Percentiles rank a stretch among this genome's conserved stretches.
Conservation (phyloP, 208 protist genomes). For the Trichomonas vaginalis region DNA sequence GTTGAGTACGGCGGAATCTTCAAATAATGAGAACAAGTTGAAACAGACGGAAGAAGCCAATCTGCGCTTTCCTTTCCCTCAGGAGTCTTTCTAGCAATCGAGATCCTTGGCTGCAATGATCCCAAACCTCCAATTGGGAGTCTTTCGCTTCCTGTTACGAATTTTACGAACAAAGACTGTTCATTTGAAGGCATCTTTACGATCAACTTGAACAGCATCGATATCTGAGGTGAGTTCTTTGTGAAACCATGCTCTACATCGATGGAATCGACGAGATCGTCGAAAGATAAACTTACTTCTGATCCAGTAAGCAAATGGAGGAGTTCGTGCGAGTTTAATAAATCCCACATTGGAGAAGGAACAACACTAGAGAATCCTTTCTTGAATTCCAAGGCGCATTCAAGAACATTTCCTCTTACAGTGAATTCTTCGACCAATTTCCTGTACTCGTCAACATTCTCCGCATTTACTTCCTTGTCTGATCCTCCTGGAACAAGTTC, state of each 20-base stretch:
- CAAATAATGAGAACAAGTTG: not conserved
- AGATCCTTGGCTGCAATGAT: constrained; percentile 32
- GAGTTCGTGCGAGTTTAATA: not conserved
- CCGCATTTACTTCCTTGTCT: not conserved
- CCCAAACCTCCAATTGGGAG: constrained; percentile 44
- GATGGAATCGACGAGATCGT: not conserved
- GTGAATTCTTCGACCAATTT: not conserved
- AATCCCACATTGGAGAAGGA: not conserved
- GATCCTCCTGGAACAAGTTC: not conserved
- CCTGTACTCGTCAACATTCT: not conserved
- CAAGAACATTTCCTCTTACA: not conserved
- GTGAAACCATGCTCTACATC: not conserved
- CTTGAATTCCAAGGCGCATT: not conserved
- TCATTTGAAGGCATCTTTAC: not conserved
- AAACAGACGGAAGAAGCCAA: constrained; percentile 26
- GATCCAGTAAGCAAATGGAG: not conserved
- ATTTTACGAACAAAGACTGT: constrained; percentile 24
- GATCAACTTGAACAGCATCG: not conserved
- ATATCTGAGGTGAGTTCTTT: not conserved
- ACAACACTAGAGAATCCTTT: not conserved
- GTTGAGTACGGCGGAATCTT: not conserved
- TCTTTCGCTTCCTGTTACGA: constrained; percentile 44
- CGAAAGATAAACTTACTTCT: not conserved
- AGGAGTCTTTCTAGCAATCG: constrained; percentile 38
- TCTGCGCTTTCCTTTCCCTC: constrained; percentile 26